phyloP scores from a whole-genome alignment of 495 filamentous ascomycete genomes.

The Daldinia vernicosa region DNA sequence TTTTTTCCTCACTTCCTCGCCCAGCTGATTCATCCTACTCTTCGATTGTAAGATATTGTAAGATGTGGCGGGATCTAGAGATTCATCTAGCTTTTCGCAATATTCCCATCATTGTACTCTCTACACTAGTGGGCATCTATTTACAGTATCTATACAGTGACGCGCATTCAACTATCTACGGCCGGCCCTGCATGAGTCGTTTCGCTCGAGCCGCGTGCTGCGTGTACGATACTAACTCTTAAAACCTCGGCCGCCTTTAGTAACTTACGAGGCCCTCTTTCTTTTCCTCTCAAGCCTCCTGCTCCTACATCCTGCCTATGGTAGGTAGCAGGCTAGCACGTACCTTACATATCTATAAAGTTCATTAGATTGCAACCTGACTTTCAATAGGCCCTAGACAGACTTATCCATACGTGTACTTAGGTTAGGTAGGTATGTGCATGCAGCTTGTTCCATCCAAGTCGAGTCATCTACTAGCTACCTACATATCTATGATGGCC shows the following conservation, averaged over 20 bases:
- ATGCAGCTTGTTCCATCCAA: not conserved
- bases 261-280: not conserved
- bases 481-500: slow-evolving; percentile 12
- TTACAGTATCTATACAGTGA: not conserved
- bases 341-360: slow-evolving; percentile 33
- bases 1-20: not conserved
- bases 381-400: not conserved
- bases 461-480: not conserved
- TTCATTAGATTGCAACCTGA: not conserved
- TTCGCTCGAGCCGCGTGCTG: slow-evolving; percentile 18
- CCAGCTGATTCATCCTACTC: not conserved
- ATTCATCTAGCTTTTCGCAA: not conserved
- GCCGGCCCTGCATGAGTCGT: not conserved
- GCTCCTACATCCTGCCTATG: slow-evolving; percentile 1
- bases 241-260: not conserved
- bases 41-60: not conserved
- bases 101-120: not conserved
- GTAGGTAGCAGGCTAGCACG: slow-evolving; percentile 9
- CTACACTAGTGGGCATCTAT: not conserved
- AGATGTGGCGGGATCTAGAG: not conserved
- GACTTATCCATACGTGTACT: not conserved
- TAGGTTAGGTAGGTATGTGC: not conserved
- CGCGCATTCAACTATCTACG: not conserved
- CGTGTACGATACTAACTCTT: no score
- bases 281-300: not conserved